phyloP scores from a whole-genome alignment of 371 early-diverging fungal genomes.

The Batkoa obscura region DNA sequence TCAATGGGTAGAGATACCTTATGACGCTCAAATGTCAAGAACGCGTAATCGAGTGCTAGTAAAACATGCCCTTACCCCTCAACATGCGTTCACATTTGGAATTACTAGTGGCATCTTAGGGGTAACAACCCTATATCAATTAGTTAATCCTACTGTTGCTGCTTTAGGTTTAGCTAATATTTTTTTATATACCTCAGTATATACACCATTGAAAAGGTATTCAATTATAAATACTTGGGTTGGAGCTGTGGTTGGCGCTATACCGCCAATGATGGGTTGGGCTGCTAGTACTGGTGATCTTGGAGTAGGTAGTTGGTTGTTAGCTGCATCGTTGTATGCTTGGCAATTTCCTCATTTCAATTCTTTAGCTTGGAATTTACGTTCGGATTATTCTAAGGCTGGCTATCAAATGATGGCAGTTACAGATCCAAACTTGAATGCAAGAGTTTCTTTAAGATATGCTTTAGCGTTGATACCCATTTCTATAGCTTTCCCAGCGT shows the following conservation, averaged over 20 bases:
- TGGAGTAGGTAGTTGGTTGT: conserved; percentile 58
- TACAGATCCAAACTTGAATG: conserved; percentile 69
- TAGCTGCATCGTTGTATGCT: conserved; percentile 66
- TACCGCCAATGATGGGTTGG: conserved; percentile 98
- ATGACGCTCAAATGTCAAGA: conserved; percentile 92
- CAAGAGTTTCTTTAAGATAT: conserved; percentile 70
- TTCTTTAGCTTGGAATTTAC: conserved; percentile 72
- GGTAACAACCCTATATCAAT: conserved; percentile 30
- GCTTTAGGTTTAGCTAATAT: conserved; percentile 69
- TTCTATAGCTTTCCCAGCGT: conserved; percentile 30
- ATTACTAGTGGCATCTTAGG: conserved; percentile 51
- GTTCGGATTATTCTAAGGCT: conserved; percentile 88
- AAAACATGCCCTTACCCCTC: conserved; percentile 52
- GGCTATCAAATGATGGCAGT: conserved; percentile 93
- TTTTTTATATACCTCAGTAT: conserved; percentile 66
- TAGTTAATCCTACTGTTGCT: conserved; percentile 75
- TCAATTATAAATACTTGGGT: conserved; percentile 90
- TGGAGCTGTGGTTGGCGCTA: conserved; percentile 87
- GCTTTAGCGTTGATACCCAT: conserved; percentile 71
- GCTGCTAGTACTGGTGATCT: conserved; percentile 61
- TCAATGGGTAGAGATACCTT: conserved; percentile 89
- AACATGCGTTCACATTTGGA: conserved; percentile 75
- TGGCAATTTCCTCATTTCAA: conserved; percentile 99
- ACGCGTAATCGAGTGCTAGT: conserved; percentile 80
- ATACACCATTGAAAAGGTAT: conserved; percentile 89